These are phyloP conservation scores for Macrophomina pseudophaseolina DNA, from an alignment of 2,329 filamentous ascomycete genomes.

Conservation along the genomic window DNA sequence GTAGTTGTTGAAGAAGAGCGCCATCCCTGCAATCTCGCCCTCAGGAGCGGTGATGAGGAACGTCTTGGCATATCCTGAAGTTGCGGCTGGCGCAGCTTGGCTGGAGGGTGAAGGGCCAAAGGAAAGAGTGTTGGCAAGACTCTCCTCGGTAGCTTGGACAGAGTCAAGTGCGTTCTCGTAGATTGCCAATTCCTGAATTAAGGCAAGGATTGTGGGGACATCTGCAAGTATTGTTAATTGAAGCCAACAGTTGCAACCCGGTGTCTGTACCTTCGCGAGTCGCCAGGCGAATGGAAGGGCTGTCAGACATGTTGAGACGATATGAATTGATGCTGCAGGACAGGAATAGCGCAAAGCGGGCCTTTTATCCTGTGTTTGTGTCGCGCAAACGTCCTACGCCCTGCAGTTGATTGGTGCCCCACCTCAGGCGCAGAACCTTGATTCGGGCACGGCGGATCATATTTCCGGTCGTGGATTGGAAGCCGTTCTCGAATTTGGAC, in stretches of 20 bases:
- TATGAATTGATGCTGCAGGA: not conserved
- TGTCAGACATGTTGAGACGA: conserved; percentile 18
- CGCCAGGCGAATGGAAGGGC: conserved; percentile 61
- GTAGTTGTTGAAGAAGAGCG: conserved; percentile 94
- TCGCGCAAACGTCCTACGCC: not conserved
- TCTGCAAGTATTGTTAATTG: conserved; percentile 58
- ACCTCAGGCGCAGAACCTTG: not conserved
- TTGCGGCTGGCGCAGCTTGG: not conserved
- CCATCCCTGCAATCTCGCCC: conserved; percentile 70
- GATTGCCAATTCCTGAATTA: conserved; percentile 84
- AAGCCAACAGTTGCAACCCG: not conserved
- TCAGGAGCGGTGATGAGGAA: conserved; percentile 61
- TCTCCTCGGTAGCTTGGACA: conserved; percentile 79
- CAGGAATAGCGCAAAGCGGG: not conserved
- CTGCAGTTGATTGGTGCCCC: conserved; percentile 5
- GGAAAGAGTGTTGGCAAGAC: conserved; percentile 75
- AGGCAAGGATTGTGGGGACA: conserved; percentile 75
- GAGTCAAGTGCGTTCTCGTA: conserved; percentile 79
- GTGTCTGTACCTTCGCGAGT: conserved; percentile 59
- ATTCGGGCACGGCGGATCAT: conserved; percentile 14
- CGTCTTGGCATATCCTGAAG: conserved; percentile 74
- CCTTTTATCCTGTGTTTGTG: no score
- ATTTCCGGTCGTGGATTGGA: conserved; percentile 7
- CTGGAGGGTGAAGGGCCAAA: conserved; percentile 61
- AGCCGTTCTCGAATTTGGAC: not conserved